Percentiles rank a stretch among this genome's conserved stretches.
Evolutionary conservation across 2,329 filamentous ascomycete genomes (phyloP).

Genomic region (Endothia cerciana): DNA sequence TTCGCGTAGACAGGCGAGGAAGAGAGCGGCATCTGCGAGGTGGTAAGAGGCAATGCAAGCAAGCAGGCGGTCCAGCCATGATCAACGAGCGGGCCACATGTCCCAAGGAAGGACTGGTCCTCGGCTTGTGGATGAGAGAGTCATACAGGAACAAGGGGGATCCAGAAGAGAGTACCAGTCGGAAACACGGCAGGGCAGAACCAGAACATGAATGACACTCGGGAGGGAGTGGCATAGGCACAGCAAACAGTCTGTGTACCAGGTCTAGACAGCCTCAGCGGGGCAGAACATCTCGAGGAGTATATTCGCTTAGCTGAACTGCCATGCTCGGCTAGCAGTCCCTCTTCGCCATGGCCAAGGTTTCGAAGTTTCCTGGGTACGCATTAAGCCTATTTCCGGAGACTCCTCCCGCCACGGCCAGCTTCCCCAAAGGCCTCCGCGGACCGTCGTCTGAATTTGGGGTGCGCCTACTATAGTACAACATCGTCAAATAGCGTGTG

Average conservation of each 20-base stretch:
- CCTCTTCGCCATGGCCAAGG: conserved; percentile 2
- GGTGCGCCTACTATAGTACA: not conserved
- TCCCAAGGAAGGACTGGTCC: not conserved
- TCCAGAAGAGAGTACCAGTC: no score
- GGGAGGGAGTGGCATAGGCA: no score
- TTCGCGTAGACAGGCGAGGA: not conserved
- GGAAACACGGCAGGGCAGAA: no score
- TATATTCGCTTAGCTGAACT: not conserved
- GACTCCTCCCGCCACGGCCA: not conserved
- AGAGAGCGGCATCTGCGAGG: not conserved
- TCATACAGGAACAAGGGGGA: not conserved
- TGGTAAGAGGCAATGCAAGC: not conserved
- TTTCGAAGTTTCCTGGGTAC: not conserved
- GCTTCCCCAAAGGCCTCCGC: not conserved
- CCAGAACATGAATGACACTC: no score
- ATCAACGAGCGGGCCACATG: not conserved
- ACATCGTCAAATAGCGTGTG: not conserved
- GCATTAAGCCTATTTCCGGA: not conserved
- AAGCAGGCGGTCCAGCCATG: not conserved
- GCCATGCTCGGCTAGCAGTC: not conserved
- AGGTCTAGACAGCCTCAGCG: no score
- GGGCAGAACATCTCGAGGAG: not conserved
- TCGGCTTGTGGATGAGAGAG: not conserved
- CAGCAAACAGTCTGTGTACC: no score
- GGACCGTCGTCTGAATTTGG: not conserved